Evolutionary conservation across 805 yeast species (phyloP).

Genomic region (Candida quercuum): DNA sequence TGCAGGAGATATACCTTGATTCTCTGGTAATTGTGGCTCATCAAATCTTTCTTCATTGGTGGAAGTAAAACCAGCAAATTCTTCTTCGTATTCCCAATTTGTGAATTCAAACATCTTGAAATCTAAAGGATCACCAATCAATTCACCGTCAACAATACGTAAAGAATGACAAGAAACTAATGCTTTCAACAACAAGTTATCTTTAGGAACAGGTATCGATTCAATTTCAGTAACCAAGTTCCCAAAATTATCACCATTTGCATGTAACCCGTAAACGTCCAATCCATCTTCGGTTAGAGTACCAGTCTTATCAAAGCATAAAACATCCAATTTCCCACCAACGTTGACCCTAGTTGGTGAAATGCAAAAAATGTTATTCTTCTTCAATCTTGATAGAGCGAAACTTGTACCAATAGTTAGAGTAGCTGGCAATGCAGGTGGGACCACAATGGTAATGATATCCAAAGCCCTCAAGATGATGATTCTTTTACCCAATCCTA

Average conservation of each 20-base stretch:
- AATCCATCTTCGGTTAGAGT: slow-evolving; percentile 96
- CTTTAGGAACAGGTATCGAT: slow-evolving; percentile 24
- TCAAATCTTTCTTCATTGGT: slow-evolving; percentile 33
- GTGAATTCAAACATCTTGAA: slow-evolving; percentile 90
- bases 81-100: slow-evolving; percentile 70
- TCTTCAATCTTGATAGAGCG: slow-evolving; percentile 72
- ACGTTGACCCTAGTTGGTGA: slow-evolving; percentile 92
- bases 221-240: slow-evolving; percentile 20
- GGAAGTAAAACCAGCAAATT: slow-evolving; percentile 38
- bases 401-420: slow-evolving; percentile 94
- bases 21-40: slow-evolving; percentile 35
- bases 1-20: slow-evolving; percentile 40
- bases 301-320: slow-evolving; percentile 96
- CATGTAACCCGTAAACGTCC: slow-evolving; percentile 72
- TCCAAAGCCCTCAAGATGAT: slow-evolving; percentile 89
- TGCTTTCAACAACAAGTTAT: slow-evolving; percentile 30
- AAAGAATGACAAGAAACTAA: slow-evolving; percentile 79
- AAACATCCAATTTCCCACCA: slow-evolving; percentile 89
- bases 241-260: slow-evolving; percentile 25
- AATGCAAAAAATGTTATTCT: slow-evolving; percentile 74
- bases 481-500: slow-evolving; percentile 63
- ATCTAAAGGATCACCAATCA: slow-evolving; percentile 93
- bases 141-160: slow-evolving; percentile 67
- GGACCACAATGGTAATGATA: slow-evolving; percentile 92
- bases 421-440: slow-evolving; percentile 98